phyloP scores from a whole-genome alignment of 2,329 filamentous ascomycete genomes.

The Macroventuria anomochaeta region DNA sequence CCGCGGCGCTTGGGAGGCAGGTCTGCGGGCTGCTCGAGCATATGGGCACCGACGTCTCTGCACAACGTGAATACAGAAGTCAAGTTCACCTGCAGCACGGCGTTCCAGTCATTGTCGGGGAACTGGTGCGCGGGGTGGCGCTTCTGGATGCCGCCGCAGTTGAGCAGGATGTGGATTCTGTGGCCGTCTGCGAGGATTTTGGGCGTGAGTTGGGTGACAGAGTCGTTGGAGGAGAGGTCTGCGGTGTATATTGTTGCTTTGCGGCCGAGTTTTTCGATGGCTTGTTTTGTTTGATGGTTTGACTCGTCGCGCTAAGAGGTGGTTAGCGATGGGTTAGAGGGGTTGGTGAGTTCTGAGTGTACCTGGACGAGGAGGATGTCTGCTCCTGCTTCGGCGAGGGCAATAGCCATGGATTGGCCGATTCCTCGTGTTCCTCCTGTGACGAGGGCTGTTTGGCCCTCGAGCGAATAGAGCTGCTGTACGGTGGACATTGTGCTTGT shows the following conservation, averaged over 20 bases:
- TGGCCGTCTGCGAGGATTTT: constrained; percentile 66
- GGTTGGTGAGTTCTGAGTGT: not conserved
- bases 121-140: constrained; percentile 78
- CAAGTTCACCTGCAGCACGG: constrained; percentile 87
- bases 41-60: constrained; percentile 79
- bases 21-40: constrained; percentile 64
- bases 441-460: constrained; percentile 58
- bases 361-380: constrained; percentile 60
- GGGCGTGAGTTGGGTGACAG: constrained; percentile 67
- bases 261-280: constrained; percentile 70
- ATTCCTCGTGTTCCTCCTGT: constrained; percentile 60
- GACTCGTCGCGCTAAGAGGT: constrained; percentile 59
- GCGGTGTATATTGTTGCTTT: constrained; percentile 71
- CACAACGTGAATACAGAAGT: constrained; percentile 78
- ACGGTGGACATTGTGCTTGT: constrained; percentile 37
- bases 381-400: constrained; percentile 59
- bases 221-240: constrained; percentile 68
- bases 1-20: constrained; percentile 64
- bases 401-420: constrained; percentile 59
- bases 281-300: constrained; percentile 64
- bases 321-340: constrained; percentile 1
- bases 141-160: constrained; percentile 85
- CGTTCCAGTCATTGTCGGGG: constrained; percentile 77
- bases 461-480: constrained; percentile 56
- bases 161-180: constrained; percentile 78